These are phyloP conservation scores for Fusarium haematococcum DNA, from an alignment of 2,329 filamentous ascomycete species.

Conservation along the genomic window DNA sequence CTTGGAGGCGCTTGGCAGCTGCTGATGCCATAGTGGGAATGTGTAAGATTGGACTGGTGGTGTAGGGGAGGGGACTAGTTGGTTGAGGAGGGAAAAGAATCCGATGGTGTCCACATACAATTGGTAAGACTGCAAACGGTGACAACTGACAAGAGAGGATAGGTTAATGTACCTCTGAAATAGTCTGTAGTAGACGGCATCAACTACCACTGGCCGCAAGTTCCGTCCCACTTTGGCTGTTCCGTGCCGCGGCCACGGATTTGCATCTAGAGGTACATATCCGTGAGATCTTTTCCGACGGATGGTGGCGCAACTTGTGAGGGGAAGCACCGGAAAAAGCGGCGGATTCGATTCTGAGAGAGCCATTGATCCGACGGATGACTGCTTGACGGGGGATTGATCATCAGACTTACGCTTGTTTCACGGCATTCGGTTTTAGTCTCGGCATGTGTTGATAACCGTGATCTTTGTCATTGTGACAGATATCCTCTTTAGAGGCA, in stretches of 20 bases:
- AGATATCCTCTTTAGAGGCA: not conserved
- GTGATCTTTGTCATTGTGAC: not conserved
- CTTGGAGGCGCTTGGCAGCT: slow-evolving; percentile 83
- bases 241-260: not conserved
- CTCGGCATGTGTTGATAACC: not conserved
- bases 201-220: not conserved
- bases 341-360: not conserved
- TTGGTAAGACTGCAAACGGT: not conserved
- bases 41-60: not conserved
- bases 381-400: not conserved
- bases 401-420: not conserved
- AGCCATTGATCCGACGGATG: not conserved
- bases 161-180: not conserved
- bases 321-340: not conserved
- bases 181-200: not conserved
- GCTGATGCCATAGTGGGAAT: slow-evolving; percentile 62
- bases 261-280: not conserved
- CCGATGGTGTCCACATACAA: not conserved
- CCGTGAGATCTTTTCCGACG: slow-evolving; percentile 20
- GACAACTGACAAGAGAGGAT: not conserved
- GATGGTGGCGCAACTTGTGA: not conserved
- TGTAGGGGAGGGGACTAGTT: not conserved
- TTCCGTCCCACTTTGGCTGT: not conserved
- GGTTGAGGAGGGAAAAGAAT: not conserved
- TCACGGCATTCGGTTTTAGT: not conserved